These are phyloP conservation scores for Coniochaeta sp. DNA, from an alignment of 2,329 filamentous ascomycete genomes.

Conservation along the genomic window DNA sequence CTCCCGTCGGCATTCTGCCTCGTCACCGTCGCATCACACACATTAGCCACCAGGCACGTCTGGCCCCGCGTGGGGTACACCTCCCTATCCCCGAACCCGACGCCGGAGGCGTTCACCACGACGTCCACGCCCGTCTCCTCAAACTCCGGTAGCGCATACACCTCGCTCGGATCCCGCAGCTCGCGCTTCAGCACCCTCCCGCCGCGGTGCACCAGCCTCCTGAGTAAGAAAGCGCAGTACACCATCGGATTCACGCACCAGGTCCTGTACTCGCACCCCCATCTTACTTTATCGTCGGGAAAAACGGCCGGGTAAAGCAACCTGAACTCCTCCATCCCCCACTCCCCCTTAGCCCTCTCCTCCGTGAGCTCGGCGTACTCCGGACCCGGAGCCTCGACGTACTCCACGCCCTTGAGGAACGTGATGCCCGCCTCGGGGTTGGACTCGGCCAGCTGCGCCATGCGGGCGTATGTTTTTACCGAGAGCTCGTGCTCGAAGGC, in stretches of 20 bases:
- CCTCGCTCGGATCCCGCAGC: slow-evolving; percentile 29
- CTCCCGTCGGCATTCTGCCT: slow-evolving; percentile 55
- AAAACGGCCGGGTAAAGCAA: slow-evolving; percentile 27
- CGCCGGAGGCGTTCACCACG: slow-evolving; percentile 39
- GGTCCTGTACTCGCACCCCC: slow-evolving; percentile 44
- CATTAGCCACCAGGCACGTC: slow-evolving; percentile 36
- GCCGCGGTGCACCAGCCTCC: slow-evolving; percentile 30
- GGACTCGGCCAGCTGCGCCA: slow-evolving; percentile 24
- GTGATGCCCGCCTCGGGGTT: slow-evolving; percentile 38
- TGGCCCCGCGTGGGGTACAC: slow-evolving; percentile 40
- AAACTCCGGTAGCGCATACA: slow-evolving; percentile 24
- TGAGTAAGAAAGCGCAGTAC: slow-evolving; percentile 41
- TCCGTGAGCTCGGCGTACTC: slow-evolving; percentile 31
- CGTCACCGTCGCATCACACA: slow-evolving; percentile 39
- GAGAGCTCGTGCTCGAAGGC: slow-evolving; percentile 36
- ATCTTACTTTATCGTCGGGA: slow-evolving; percentile 30
- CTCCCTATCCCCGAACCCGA: slow-evolving; percentile 32
- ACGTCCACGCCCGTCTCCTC: slow-evolving; percentile 15
- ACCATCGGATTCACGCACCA: slow-evolving; percentile 50
- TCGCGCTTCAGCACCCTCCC: slow-evolving; percentile 27
- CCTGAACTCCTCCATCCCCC: slow-evolving; percentile 30
- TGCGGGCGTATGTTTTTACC: slow-evolving; percentile 32
- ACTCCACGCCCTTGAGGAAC: slow-evolving; percentile 42
- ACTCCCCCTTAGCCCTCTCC: slow-evolving; percentile 16
- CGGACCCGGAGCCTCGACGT: slow-evolving; percentile 37